Evolutionary conservation across 2,329 filamentous ascomycete genomes (phyloP), one percentile per base, ranked within the genome.

Genomic region (Metarhizium humberi): DNA sequence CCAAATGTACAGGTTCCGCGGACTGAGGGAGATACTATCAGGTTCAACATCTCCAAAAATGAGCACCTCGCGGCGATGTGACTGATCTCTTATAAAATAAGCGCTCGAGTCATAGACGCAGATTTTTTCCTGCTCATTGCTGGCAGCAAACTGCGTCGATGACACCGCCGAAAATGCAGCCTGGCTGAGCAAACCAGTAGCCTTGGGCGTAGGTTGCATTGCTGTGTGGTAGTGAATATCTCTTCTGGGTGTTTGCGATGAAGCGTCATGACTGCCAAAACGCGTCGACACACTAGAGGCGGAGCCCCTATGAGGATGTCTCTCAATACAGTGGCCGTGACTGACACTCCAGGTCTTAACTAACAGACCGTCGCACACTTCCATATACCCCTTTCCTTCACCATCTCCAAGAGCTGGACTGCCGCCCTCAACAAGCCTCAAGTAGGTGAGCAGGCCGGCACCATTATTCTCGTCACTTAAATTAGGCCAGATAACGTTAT

Each of bases 401-500:
- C 90, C 90, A 58, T 90, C 86, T 2, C 91, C 92, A 6, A 96
- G 76, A 30, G 89, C 86, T 2, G 88, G 85, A 57, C 92, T 94
- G 3, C 92, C 92, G 11, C 92, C 92, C 67, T 96, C 92, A 5
- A 90, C 86, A 10, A 99, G 77, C 16, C 94, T 83, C 68, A 91
- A 86, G 63, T 95, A 97, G 0, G 90, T 96, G 38, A 99, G 84
- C 32, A 99, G 79, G 0, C 94, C 94, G 4, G 92, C 92, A 29
- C 94, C 94, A 38, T 92, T 91, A 68, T 96, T 94, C 72, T 99
- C 94, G 65, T 99, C 92, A 0, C 90, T 95, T 43, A 99, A 74
- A 62, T 99, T 99, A 0, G 94, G 94, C 94, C 94, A 99, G 54
- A 97, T 95, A 56, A 96, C 76, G 65, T 96, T 95, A 71, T 99